Percentiles rank a stretch among this genome's conserved stretches.
phyloP scores from a whole-genome alignment of 2,329 filamentous ascomycete genomes.

The Arthroderma sp. region DNA sequence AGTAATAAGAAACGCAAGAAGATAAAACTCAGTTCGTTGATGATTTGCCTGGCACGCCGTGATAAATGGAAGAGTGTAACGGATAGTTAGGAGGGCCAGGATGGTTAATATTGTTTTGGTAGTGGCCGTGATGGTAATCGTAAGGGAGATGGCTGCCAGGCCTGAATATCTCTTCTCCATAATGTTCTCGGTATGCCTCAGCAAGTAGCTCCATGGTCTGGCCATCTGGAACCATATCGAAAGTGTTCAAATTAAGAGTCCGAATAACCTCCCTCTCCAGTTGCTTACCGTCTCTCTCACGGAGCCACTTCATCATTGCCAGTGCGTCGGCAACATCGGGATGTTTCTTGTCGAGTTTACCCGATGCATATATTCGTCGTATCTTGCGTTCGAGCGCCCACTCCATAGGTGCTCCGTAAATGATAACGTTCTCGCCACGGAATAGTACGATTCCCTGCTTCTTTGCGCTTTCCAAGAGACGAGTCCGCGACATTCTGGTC shows the following conservation, averaged over 20 bases:
- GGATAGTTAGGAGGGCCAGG: not conserved
- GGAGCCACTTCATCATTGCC: constrained; percentile 8
- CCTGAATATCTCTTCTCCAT: constrained; percentile 7
- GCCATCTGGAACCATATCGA: constrained; percentile 7
- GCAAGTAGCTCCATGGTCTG: constrained; percentile 6
- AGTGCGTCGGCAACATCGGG: constrained; percentile 9
- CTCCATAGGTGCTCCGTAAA: constrained; percentile 11
- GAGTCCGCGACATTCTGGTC: not conserved
- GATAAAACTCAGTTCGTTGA: not conserved
- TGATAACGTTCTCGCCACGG: constrained; percentile 2
- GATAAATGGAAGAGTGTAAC: not conserved
- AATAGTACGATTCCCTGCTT: constrained; percentile 12
- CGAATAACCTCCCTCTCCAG: constrained; percentile 7
- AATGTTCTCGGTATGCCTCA: constrained; percentile 3
- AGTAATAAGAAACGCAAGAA: not conserved
- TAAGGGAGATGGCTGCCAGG: not conserved
- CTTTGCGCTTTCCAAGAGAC: constrained; percentile 6
- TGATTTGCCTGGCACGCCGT: not conserved
- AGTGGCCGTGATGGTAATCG: not conserved
- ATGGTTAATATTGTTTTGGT: not conserved
- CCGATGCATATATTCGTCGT: constrained; percentile 4
- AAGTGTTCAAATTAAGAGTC: constrained; percentile 10
- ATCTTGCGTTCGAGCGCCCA: constrained; percentile 11
- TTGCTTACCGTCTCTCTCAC: constrained; percentile 5
- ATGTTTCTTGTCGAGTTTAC: not conserved